Evolutionary conservation across 768 basidiomycete species (phyloP), one percentile per base, ranked within the genome.

Genomic region (Tylopilus felleus): DNA sequence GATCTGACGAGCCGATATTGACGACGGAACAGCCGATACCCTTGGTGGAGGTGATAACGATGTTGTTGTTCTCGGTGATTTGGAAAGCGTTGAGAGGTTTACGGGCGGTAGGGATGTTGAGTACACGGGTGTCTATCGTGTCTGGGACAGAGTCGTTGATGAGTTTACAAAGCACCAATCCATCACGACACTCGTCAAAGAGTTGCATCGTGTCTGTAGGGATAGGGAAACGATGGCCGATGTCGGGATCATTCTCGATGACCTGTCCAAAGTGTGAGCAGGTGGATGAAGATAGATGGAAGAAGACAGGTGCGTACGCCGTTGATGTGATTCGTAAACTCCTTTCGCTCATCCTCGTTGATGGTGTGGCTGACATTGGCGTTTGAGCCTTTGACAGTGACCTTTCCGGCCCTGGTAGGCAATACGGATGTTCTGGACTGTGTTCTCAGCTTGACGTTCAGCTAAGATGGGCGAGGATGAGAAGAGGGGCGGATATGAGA

Each of bases 111-210:
- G 94, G 83, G 71, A 89, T 96, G 79, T 99, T 98, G 62, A 99
- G 79, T 8, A 99, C 97, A 79, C 97, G 96, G 57, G 85, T 90
- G 74, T 98, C 96, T 75, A 99, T 99, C 7, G 97, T 99, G 72
- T 98, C 96, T 12, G 97, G 96, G 4, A 99, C 97, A 41, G 97
- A 96, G 75, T 99, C 96, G 73, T 99, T 96, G 80, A 98, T 93
- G 60, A 98, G 86, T 80, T 98, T 98, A 74, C 90, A 97, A 28
- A 99, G 88, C 63, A 99, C 85, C 66, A 99, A 77, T 58, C 96
- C 97, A 65, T 99, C 96, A 65, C 88, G 83, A 72, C 88, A 90
- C 71, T 98, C 97, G 67, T 98, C 97, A 65, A 98, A 98, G 59
- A 99, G 80, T 62, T 99, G 97, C 95, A 98, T 97, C 19, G 94